Evolutionary conservation across 2,329 filamentous ascomycete genomes (phyloP), one percentile per base, ranked within the genome.

Genomic region (Corniculantispora saksenae): DNA sequence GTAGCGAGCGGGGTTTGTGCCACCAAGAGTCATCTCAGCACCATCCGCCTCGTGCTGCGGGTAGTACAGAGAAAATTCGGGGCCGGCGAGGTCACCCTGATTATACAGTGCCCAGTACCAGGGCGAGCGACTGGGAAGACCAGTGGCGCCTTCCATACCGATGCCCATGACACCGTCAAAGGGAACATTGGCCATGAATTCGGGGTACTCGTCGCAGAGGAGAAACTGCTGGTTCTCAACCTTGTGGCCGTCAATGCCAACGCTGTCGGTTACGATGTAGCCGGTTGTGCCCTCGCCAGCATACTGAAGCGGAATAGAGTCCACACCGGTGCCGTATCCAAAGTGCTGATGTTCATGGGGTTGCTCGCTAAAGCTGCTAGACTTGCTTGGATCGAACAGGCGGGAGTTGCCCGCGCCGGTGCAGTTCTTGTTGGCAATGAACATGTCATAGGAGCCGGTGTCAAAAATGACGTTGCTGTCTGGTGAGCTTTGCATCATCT

Each of bases 111-210:
- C 71, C 72, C 75, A 76, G 63, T 72, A 74, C 54, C 72, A 71
- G 0, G 73, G 51, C 7, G 64, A 5, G 55, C 63, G 64, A 15
- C 29, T 53, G n/a, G 67, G 66, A 19, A 64, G 63, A 23, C 66
- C 61, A 2, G 66, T 66, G 2, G 67, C 65, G 3, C 66, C 69
- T 21, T 66, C 57, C 10, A 65, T 66, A 1, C 66, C 66, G 25
- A 78, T 65, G 21, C 77, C 77, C 48, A 78, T 69, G 55, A 78
- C 73, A 40, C 75, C 75, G 50, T 77, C 75, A 35, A 69, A 66
- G 3, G 70, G 69, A 40, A 73, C 70, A 3, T 69, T 62, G 3
- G 68, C 68, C n/a, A 76, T 64, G 9, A 69, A 68, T 1, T 70
- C 66, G 7, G 71, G 68, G 67, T 75, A 77, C 9, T 65, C 62